Evolutionary conservation across 1,139 yeast species (phyloP).

Genomic region (Starmera stellimalicola): DNA sequence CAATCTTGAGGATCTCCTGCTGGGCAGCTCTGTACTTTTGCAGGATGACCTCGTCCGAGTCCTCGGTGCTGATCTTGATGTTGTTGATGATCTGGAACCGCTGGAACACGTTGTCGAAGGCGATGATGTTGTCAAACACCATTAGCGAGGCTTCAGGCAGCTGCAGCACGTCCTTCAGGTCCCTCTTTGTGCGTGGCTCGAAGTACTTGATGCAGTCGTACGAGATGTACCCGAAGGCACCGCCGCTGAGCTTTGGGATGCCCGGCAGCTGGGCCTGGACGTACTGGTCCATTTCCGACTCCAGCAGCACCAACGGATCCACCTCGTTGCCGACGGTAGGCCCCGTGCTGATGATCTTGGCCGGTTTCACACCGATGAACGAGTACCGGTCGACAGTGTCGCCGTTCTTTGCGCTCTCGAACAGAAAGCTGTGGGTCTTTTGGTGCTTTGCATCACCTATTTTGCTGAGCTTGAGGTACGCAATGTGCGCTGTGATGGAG

Average conservation of each 20-base stretch:
- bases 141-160: constrained; percentile 89
- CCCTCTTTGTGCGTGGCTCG: constrained; percentile 79
- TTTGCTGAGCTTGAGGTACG: constrained; percentile 73
- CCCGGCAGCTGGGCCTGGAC: constrained; percentile 73
- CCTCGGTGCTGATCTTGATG: constrained; percentile 37
- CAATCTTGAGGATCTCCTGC: constrained; percentile 47
- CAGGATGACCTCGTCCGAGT: constrained; percentile 31
- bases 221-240: constrained; percentile 91
- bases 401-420: constrained; percentile 85
- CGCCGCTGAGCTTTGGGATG: constrained; percentile 81
- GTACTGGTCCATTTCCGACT: constrained; percentile 55
- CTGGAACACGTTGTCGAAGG: constrained; percentile 89
- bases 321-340: constrained; percentile 41
- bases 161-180: constrained; percentile 65
- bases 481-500: constrained; percentile 79
- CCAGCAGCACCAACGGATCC: constrained; percentile 74
- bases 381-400: constrained; percentile 86
- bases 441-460: constrained; percentile 43
- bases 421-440: constrained; percentile 63
- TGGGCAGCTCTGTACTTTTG: constrained; percentile 48
- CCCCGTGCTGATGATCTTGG: constrained; percentile 77
- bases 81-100: constrained; percentile 86
- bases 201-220: constrained; percentile 95
- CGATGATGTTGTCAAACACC: constrained; percentile 84
- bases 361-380: constrained; percentile 80